Evolutionary conservation across 345 rosid genomes (phyloP).

Genomic region (Acer saccharum): DNA sequence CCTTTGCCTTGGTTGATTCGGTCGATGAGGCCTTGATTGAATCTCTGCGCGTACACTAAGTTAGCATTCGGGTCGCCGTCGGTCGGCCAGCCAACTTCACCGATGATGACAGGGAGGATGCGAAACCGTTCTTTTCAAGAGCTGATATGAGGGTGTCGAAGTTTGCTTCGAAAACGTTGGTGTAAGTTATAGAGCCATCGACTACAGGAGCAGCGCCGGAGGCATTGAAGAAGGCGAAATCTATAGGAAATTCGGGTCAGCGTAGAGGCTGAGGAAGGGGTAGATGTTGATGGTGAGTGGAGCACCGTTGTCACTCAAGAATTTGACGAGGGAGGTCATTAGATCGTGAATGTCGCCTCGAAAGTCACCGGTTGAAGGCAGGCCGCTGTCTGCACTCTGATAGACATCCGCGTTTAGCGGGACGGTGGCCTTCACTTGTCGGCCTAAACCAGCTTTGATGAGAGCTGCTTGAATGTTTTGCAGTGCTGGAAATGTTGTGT

Average conservation of each 20-base stretch:
- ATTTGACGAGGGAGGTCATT: constrained; percentile 66
- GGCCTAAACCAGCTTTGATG: constrained; percentile 80
- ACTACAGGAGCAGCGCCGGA: constrained; percentile 58
- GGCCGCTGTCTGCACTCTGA: constrained; percentile 40
- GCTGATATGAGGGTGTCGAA: constrained; percentile 77
- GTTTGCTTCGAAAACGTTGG: constrained; percentile 86
- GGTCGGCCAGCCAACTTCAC: constrained; percentile 95
- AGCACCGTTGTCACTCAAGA: constrained; percentile 54
- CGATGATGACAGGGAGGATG: constrained; percentile 70
- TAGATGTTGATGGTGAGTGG: constrained; percentile 83
- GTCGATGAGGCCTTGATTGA: constrained; percentile 77
- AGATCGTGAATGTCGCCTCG: constrained; percentile 62
- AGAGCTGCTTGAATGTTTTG: constrained; percentile 88
- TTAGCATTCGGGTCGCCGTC: constrained; percentile 78
- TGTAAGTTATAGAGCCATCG: constrained; percentile 77
- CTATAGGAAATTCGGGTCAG: constrained; percentile 68
- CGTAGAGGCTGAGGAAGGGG: constrained; percentile 84
- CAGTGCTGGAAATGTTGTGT: constrained; percentile 73
- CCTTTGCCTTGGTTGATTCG: constrained; percentile 60
- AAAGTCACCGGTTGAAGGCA: constrained; percentile 82
- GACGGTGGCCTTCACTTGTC: constrained; percentile 68
- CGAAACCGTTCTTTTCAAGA: constrained; percentile 78
- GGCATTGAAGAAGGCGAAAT: constrained; percentile 79
- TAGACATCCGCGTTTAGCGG: constrained; percentile 94
- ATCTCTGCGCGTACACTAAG: constrained; percentile 50